phyloP scores from a whole-genome alignment of 2,329 filamentous ascomycete genomes.

The Corniculantispora saksenae region DNA sequence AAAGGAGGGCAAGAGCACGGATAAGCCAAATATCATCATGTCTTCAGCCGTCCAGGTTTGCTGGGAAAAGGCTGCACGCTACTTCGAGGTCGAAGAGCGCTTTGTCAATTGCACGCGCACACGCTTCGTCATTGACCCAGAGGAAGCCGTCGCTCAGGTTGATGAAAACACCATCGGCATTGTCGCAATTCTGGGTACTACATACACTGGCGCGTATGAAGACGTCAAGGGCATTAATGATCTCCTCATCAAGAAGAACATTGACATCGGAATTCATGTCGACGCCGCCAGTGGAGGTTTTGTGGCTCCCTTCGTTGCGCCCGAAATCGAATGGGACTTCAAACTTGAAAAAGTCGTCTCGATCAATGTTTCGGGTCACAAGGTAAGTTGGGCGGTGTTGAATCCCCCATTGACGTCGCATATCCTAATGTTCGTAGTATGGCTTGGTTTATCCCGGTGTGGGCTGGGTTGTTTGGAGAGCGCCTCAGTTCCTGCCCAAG shows the following conservation, averaged over 20 bases:
- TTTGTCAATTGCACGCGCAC: conserved; percentile 66
- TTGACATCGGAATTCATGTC: conserved; percentile 88
- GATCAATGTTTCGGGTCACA: conserved; percentile 94
- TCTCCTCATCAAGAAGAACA: conserved; percentile 69
- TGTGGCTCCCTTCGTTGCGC: conserved; percentile 86
- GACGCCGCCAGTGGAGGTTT: conserved; percentile 92
- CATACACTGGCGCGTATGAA: conserved; percentile 95
- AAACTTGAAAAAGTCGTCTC: conserved; percentile 83
- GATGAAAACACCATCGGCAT: conserved; percentile 84
- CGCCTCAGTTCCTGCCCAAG: conserved; percentile 78
- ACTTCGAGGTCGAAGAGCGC: conserved; percentile 92
- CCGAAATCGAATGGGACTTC: conserved; percentile 89
- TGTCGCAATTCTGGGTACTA: conserved; percentile 86
- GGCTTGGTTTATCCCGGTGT: conserved; percentile 82
- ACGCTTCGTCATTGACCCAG: conserved; percentile 64
- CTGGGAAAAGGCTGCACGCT: conserved; percentile 90
- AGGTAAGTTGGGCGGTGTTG: conserved; percentile 53
- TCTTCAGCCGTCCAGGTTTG: conserved; percentile 94
- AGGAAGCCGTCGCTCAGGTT: conserved; percentile 59
- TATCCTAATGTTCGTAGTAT: conserved; percentile 40
- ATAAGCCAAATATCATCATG: conserved; percentile 91
- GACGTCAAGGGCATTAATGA: conserved; percentile 92
- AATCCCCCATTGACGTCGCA: neutral
- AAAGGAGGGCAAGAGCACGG: conserved; percentile 77
- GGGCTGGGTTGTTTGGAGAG: conserved; percentile 90